These are phyloP conservation scores for Arabis alpina DNA, from an alignment of 345 rosid species.

Conservation along the genomic window DNA sequence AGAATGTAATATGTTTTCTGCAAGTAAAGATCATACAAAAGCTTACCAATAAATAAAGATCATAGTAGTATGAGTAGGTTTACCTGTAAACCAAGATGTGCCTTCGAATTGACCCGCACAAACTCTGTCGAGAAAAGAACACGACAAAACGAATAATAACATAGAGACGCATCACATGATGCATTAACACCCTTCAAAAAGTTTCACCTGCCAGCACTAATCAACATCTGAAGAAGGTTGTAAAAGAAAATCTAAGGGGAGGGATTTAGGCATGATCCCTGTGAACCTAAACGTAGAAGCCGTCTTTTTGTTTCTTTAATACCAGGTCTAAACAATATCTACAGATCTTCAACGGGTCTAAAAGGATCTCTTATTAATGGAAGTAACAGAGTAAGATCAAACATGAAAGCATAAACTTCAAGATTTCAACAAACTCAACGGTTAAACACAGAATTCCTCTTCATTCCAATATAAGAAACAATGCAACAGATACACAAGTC, in stretches of 20 bases:
- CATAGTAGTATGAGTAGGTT: not conserved
- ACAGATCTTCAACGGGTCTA: slow-evolving; percentile 14
- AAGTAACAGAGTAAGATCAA: slow-evolving; percentile 15
- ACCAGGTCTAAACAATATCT: slow-evolving; percentile 23
- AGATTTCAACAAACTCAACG: slow-evolving; percentile 18
- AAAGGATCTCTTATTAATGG: slow-evolving; percentile 11
- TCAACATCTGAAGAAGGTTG: slow-evolving; percentile 15
- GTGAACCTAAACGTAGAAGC: slow-evolving; percentile 5
- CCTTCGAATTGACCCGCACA: slow-evolving; percentile 14
- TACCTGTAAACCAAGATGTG: slow-evolving; percentile 25
- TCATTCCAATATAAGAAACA: slow-evolving; percentile 34
- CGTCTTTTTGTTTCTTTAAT: not conserved
- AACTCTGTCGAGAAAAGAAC: slow-evolving; percentile 13
- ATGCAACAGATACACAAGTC: slow-evolving; percentile 47
- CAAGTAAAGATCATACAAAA: slow-evolving; percentile 21
- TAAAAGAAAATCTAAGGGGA: not conserved
- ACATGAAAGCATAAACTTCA: slow-evolving; percentile 14
- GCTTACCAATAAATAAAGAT: slow-evolving; percentile 5
- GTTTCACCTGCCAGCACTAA: slow-evolving; percentile 22
- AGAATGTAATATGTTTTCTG: slow-evolving; percentile 12
- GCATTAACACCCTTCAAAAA: slow-evolving; percentile 5
- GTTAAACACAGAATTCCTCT: slow-evolving; percentile 32
- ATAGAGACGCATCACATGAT: slow-evolving; percentile 12
- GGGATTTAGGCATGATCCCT: slow-evolving; percentile 7
- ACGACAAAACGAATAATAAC: slow-evolving; percentile 17